Conservation (phyloP, 75 land plant species). For the Larix kaempferi region DNA sequence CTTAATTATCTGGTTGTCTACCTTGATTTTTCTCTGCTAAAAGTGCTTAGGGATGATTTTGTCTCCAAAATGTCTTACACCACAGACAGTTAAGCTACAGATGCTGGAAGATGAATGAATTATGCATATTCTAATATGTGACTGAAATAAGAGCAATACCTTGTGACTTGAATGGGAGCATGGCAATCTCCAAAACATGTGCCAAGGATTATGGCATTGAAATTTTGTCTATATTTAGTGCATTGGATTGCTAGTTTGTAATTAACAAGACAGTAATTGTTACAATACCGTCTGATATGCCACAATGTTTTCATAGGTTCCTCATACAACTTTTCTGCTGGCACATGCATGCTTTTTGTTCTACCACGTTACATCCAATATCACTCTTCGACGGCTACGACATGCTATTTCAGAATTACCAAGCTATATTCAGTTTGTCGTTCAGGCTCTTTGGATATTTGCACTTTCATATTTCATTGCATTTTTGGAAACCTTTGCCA, state of each 20-base stretch:
- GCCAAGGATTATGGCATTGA: background rate
- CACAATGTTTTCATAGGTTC: constrained; percentile 51
- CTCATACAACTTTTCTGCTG: constrained; percentile 86
- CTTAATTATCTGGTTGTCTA: background rate
- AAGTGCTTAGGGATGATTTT: background rate
- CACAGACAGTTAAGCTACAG: background rate
- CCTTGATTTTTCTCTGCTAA: background rate
- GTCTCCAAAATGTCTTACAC: background rate
- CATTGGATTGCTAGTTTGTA: background rate
- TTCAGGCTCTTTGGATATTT: constrained; percentile 72
- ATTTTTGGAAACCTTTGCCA: constrained; percentile 81
- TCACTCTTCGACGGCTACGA: constrained; percentile 74
- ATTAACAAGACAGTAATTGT: background rate
- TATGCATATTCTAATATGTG: background rate
- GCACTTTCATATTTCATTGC: constrained; percentile 85
- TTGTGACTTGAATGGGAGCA: background rate
- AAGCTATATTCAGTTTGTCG: constrained; percentile 28
- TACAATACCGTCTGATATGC: background rate
- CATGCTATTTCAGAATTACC: constrained; percentile 56
- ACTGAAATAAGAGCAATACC: background rate
- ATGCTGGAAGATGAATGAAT: background rate
- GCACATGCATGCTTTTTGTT: constrained; percentile 86
- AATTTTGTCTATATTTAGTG: background rate
- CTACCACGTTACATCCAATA: constrained; percentile 78
- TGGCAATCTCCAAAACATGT: background rate